Percentiles rank a stretch among this genome's conserved stretches.
phyloP scores from a whole-genome alignment of 2,329 filamentous ascomycete species.

The Cercospora sp. region DNA sequence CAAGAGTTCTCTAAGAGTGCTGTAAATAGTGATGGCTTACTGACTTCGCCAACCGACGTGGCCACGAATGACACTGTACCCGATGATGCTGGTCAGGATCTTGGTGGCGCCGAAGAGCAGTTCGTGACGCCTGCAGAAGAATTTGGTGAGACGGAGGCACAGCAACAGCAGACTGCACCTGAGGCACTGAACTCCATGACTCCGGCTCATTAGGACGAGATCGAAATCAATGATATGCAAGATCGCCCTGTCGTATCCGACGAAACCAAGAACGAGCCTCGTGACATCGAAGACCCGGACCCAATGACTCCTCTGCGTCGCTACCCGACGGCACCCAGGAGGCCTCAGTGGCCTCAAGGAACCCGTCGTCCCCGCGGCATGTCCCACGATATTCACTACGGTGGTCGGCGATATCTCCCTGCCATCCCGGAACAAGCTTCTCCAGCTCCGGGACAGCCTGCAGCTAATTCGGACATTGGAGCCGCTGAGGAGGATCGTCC shows the following conservation, averaged over 20 bases:
- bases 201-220: slow-evolving; percentile 5
- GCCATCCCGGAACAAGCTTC: background rate
- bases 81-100: background rate
- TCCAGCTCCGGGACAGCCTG: background rate
- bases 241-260: background rate
- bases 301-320: background rate
- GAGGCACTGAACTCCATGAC: background rate
- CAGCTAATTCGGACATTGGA: background rate
- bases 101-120: background rate
- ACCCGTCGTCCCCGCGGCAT: background rate
- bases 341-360: background rate
- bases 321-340: background rate
- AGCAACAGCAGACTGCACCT: background rate
- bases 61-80: slow-evolving; percentile 15
- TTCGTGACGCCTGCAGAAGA: background rate
- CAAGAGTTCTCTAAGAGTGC: slow-evolving; percentile 43
- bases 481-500: background rate
- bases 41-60: slow-evolving; percentile 5
- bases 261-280: background rate
- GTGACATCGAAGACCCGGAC: background rate
- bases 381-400: background rate
- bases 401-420: background rate
- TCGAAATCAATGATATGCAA: background rate
- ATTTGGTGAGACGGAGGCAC: background rate
- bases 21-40: slow-evolving; percentile 12